Evolutionary conservation across 2,329 filamentous ascomycete genomes (phyloP), one percentile per base, ranked within the genome.

Genomic region (Phyllosticta citrichinensis): DNA sequence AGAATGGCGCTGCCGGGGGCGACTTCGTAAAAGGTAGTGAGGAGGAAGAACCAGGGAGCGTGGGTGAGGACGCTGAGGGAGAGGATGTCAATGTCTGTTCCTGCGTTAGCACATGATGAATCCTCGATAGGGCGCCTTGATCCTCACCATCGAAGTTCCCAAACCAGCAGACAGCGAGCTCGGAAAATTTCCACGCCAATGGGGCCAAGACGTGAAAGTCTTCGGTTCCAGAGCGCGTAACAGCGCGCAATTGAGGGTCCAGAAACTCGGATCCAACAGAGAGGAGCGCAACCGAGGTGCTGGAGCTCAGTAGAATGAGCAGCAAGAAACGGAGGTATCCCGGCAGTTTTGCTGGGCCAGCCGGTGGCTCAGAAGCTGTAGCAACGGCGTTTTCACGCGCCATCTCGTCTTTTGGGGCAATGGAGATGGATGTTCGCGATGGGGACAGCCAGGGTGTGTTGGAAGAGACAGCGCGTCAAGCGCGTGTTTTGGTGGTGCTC

Each of bases 1-100:
- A 82, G 76, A 30, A 85, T 68, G 20, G 86, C 80, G 0, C 87
- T 87, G 58, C 77, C 73, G 25, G 82, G 77, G 25, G 82, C 81
- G 66, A 95, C 80, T 40, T 79, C 75, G 80, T 95, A 96, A 77
- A 95, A 96, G 58, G 85, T 85, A 30, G 80, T 80, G 27, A 96
- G 79, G 52, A 97, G 84, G 70, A 88, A 89, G 64, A 88, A 83
- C 67, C 84, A 83, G 52, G 92, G 93, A 20, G 87, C 83, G 74
- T 91, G 86, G 60, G 87, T 86, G 52, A 97, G 78, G 63, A 90
- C 66, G 4, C 74, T 73, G 52, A 80, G 73, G 20, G 73, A 71
- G 55, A 71, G 68, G 60, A 79, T 71, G 66, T 80, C 78, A 62
- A 75, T 69, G 68, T 74, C 74, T 76, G 65, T 61, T 67, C 14